A percentile compares a stretch with the other conserved stretches of the same genome.
Evolutionary conservation across 805 yeast species (phyloP).

Genomic region (Blastobotrys americana): DNA sequence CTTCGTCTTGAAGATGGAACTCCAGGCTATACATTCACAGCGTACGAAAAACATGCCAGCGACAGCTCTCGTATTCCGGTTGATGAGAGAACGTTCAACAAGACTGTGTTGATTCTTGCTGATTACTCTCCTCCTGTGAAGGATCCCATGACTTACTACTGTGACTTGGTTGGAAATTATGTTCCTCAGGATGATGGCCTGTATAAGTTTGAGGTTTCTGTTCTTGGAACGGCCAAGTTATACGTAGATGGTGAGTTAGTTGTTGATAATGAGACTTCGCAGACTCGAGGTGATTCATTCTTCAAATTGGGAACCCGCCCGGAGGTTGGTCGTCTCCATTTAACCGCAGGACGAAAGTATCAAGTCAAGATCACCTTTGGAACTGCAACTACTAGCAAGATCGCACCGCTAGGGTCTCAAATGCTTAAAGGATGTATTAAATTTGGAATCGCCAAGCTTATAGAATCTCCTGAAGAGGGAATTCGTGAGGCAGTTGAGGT

Average conservation of each 20-base stretch:
- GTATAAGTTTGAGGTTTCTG: constrained; percentile 46
- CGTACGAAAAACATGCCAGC: constrained; percentile 6
- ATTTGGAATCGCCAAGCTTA: constrained; percentile 16
- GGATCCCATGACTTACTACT: constrained; percentile 31
- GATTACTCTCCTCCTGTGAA: constrained; percentile 8
- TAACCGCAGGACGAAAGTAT: constrained; percentile 42
- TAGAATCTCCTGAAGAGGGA: not conserved
- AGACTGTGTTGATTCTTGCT: constrained; percentile 7
- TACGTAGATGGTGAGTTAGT: constrained; percentile 46
- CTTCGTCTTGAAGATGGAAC: constrained; percentile 11
- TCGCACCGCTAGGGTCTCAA: not conserved
- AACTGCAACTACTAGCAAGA: constrained; percentile 39
- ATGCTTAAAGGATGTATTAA: not conserved
- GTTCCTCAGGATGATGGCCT: constrained; percentile 41
- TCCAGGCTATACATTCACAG: constrained; percentile 8
- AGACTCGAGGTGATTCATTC: constrained; percentile 42
- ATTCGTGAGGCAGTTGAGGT: constrained; percentile 38
- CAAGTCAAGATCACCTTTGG: constrained; percentile 46
- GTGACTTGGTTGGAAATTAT: constrained; percentile 38
- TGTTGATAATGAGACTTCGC: constrained; percentile 49
- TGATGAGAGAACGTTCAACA: constrained; percentile 4
- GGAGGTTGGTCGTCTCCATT: constrained; percentile 33
- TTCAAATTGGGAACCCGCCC: constrained; percentile 50
- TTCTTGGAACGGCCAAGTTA: constrained; percentile 48
- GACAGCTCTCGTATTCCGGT: constrained; percentile 2